Evolutionary conservation across 129 eudicot species (phyloP).

Genomic region (Oenanthe sinensis): DNA sequence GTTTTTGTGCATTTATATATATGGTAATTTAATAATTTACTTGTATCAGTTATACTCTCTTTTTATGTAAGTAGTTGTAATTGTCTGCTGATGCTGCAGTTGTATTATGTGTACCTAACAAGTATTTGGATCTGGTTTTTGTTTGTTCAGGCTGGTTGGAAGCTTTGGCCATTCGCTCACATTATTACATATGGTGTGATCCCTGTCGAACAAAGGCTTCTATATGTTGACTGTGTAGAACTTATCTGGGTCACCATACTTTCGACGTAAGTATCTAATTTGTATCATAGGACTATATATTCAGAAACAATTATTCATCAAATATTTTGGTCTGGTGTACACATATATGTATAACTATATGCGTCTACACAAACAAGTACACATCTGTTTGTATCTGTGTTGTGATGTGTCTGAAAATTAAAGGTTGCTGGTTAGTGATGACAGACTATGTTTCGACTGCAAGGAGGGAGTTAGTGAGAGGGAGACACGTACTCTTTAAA

Average conservation of each 20-base stretch:
- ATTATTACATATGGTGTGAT: slow-evolving; percentile 80
- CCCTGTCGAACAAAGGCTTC: slow-evolving; percentile 95
- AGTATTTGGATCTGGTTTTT: not conserved
- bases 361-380: not conserved
- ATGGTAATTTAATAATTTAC: not conserved
- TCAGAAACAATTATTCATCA: not conserved
- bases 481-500: not conserved
- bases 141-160: slow-evolving; percentile 89
- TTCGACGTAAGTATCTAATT: slow-evolving; percentile 55
- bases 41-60: not conserved
- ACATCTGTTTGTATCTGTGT: not conserved
- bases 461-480: not conserved
- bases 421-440: not conserved
- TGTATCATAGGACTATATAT: not conserved
- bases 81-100: not conserved
- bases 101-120: slow-evolving; percentile 1
- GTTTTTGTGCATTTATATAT: not conserved
- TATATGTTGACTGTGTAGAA: slow-evolving; percentile 97
- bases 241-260: slow-evolving; percentile 96
- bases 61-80: not conserved
- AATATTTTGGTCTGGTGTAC: not conserved
- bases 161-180: slow-evolving; percentile 98
- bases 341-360: not conserved
- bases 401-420: not conserved
- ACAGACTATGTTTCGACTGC: not conserved